Conservation (phyloP, 2,329 filamentous ascomycete species). For the Teratosphaeria epicoccoides region DNA sequence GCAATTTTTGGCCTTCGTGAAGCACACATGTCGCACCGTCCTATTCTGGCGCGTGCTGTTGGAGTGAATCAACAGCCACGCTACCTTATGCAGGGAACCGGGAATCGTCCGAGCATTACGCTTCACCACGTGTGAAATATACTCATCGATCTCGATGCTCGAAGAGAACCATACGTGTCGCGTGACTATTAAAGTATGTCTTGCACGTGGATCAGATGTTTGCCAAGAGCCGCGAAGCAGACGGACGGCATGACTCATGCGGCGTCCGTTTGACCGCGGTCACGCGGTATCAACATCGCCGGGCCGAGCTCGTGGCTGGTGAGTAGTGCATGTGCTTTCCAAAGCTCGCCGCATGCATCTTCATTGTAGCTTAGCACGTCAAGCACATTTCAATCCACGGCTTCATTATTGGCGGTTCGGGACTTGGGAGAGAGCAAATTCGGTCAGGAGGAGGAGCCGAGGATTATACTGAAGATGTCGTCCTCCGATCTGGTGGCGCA, state of each 20-base stretch:
- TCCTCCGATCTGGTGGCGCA: conserved; percentile 53
- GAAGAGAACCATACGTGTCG: too few relatives aligned
- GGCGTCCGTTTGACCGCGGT: neutral
- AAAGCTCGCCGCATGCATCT: neutral
- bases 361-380: neutral
- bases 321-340: neutral
- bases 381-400: neutral
- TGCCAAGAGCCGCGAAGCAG: too few relatives aligned
- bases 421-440: neutral
- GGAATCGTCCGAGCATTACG: too few relatives aligned
- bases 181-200: too few relatives aligned
- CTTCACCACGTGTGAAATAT: too few relatives aligned
- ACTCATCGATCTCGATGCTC: too few relatives aligned
- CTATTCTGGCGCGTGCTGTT: too few relatives aligned
- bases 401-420: neutral
- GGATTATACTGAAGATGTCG: conserved; percentile 3
- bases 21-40: too few relatives aligned
- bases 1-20: too few relatives aligned
- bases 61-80: too few relatives aligned
- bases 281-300: neutral
- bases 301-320: neutral
- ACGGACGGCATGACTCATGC: neutral
- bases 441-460: neutral
- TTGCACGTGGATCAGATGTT: too few relatives aligned
- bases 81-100: too few relatives aligned